phyloP scores from a whole-genome alignment of 2,329 filamentous ascomycete species.

The Tympanopsis confertula region DNA sequence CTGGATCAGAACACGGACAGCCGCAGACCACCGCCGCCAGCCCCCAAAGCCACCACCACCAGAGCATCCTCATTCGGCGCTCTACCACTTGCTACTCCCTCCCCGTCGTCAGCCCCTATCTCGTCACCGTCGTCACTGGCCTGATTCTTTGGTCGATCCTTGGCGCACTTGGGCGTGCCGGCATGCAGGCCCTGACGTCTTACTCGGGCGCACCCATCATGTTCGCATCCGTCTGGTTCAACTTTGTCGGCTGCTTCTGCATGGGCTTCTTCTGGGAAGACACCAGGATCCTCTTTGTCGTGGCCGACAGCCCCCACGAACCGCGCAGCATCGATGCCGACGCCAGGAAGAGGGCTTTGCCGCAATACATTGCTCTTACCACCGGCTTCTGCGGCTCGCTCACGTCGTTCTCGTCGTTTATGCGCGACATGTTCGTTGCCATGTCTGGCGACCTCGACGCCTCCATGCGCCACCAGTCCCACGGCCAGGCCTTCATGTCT shows the following conservation, averaged over 20 bases:
- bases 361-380: conserved; percentile 74
- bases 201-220: conserved; percentile 68
- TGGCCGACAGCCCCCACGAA: conserved; percentile 14
- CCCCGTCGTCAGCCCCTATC: too few species aligned
- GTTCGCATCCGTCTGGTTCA: conserved; percentile 75
- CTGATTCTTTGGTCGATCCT: conserved; percentile 76
- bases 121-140: too few species aligned
- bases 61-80: too few species aligned
- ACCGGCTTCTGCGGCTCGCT: conserved; percentile 84
- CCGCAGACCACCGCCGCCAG: too few species aligned
- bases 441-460: conserved; percentile 58
- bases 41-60: too few species aligned
- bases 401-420: conserved; percentile 80
- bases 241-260: conserved; percentile 68
- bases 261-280: conserved; percentile 84
- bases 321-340: conserved; percentile 36
- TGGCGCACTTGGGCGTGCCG: conserved; percentile 73
- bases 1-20: too few species aligned
- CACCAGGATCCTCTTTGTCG: conserved; percentile 48
- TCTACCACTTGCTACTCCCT: too few species aligned
- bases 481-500: conserved; percentile 75
- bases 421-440: conserved; percentile 68
- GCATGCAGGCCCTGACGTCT: conserved; percentile 65
- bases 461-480: conserved; percentile 39
- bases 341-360: conserved; percentile 72